A percentile compares a stretch with the other conserved stretches of the same genome.
These are phyloP conservation scores for Malassezia dermatis DNA, from an alignment of 1,284 basidiomycete genomes.

Conservation along the genomic window DNA sequence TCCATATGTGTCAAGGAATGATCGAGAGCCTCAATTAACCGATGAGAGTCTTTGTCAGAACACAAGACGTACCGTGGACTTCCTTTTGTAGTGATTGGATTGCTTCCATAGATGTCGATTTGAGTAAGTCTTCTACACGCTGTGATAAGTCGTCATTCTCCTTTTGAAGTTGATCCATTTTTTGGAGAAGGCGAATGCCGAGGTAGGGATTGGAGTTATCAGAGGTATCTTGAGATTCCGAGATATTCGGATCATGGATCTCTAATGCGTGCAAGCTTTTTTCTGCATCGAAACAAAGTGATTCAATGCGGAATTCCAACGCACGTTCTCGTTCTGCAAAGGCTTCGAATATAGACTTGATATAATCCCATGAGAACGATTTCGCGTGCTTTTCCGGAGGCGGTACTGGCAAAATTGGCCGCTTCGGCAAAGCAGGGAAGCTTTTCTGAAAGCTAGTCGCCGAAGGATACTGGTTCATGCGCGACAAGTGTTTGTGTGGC, in stretches of 20 bases:
- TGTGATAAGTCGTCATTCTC: conserved; percentile 12
- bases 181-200: conserved; percentile 12
- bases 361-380: background rate
- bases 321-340: conserved; percentile 13
- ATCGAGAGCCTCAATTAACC: conserved; percentile 9
- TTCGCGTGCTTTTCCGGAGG: background rate
- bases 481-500: background rate
- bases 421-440: background rate
- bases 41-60: conserved; percentile 13
- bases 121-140: background rate
- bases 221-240: background rate
- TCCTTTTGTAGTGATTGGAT: background rate
- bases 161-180: conserved; percentile 7
- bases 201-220: conserved; percentile 1
- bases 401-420: background rate
- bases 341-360: background rate
- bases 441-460: background rate
- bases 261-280: background rate
- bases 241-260: background rate
- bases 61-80: conserved; percentile 6
- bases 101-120: background rate
- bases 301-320: conserved; percentile 4
- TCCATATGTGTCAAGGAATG: background rate
- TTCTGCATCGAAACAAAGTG: conserved; percentile 7
- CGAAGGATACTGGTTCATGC: background rate